A percentile compares a stretch with the other conserved stretches of the same genome.
Evolutionary conservation across 2,329 filamentous ascomycete species (phyloP).

Genomic region (Xylariales sp.): DNA sequence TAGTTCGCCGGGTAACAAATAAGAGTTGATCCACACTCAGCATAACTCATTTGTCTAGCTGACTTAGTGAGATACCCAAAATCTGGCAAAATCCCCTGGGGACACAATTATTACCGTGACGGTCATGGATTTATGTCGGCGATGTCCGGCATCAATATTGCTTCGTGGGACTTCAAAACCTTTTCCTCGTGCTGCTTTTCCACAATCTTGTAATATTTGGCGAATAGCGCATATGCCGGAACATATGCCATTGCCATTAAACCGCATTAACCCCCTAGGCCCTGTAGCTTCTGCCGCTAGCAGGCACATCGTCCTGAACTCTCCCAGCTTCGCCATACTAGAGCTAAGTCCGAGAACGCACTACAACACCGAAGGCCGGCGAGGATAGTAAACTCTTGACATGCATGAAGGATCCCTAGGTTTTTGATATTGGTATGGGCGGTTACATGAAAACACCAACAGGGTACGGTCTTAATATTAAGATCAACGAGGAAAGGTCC

Average conservation of each 20-base stretch:
- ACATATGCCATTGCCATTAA: slow-evolving; percentile 66
- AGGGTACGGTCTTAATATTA: slow-evolving; percentile 59
- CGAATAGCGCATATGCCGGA: slow-evolving; percentile 64
- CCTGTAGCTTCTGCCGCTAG: slow-evolving; percentile 66
- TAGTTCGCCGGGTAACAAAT: slow-evolving; percentile 62
- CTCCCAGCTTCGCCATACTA: slow-evolving; percentile 63
- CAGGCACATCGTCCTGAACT: slow-evolving; percentile 57
- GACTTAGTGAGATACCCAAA: slow-evolving; percentile 63
- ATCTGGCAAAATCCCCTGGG: slow-evolving; percentile 70
- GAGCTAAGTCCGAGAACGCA: slow-evolving; percentile 75
- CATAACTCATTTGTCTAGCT: not conserved
- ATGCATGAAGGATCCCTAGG: slow-evolving; percentile 57
- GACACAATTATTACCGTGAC: slow-evolving; percentile 66
- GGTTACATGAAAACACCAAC: slow-evolving; percentile 50
- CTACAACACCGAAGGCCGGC: slow-evolving; percentile 61
- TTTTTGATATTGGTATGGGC: slow-evolving; percentile 59
- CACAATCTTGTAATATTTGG: slow-evolving; percentile 58
- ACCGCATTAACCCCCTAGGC: slow-evolving; percentile 65
- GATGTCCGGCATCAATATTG: slow-evolving; percentile 69
- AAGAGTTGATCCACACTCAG: not conserved
- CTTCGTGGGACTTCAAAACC: slow-evolving; percentile 68
- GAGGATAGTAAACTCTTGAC: slow-evolving; percentile 47
- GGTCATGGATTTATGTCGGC: slow-evolving; percentile 75
- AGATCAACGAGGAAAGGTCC: slow-evolving; percentile 63
- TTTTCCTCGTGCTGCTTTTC: no score